Evolutionary conservation across 1,284 basidiomycete species (phyloP).

Genomic region (Grifola frondosa): DNA sequence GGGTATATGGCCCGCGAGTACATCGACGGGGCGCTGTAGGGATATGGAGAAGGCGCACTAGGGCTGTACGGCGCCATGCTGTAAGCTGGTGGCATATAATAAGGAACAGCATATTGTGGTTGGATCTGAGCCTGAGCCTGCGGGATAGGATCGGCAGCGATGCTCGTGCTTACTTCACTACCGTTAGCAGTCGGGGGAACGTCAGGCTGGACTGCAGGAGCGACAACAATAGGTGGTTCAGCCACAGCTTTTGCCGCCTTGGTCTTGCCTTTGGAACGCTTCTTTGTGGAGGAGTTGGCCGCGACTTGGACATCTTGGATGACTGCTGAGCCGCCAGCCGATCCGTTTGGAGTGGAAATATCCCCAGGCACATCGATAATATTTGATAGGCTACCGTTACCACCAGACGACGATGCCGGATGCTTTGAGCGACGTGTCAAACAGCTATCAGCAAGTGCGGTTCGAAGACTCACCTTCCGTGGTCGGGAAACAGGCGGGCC

Average conservation of each 20-base stretch:
- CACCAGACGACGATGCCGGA: too few species aligned
- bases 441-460: too few species aligned
- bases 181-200: conserved; percentile 1
- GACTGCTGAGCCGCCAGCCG: not conserved
- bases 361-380: too few species aligned
- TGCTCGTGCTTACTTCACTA: too few species aligned
- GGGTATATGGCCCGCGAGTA: conserved; percentile 12
- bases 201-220: not conserved
- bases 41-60: conserved; percentile 15
- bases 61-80: conserved; percentile 29
- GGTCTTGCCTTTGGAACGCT: conserved; percentile 11
- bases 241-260: not conserved
- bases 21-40: conserved; percentile 18
- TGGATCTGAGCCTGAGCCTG: conserved; percentile 4
- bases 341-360: conserved; percentile 1
- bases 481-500: too few species aligned
- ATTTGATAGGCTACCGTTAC: too few species aligned
- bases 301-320: conserved; percentile 2
- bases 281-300: conserved; percentile 6
- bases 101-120: conserved; percentile 32
- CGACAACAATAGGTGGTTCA: not conserved
- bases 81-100: conserved; percentile 35
- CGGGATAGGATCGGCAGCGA: conserved; percentile 2
- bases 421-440: too few species aligned
- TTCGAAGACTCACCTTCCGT: too few species aligned